A percentile compares a stretch with the other conserved stretches of the same genome.
Conservation (phyloP, 768 basidiomycete genomes). For the Mycena leptocephala region DNA sequence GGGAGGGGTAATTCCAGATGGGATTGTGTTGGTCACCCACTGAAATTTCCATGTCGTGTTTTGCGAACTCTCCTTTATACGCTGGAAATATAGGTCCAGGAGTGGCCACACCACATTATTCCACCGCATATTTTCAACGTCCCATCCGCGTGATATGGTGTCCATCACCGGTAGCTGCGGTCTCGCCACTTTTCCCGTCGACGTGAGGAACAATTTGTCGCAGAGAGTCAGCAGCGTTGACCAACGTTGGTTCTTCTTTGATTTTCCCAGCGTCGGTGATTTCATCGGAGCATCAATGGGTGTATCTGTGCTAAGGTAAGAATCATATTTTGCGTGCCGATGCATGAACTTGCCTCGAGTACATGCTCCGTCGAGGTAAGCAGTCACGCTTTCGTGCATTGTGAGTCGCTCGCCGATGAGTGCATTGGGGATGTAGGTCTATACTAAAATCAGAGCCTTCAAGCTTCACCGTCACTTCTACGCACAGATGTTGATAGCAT, state of each 20-base stretch:
- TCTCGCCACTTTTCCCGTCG: too few species aligned
- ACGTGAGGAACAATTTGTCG: too few species aligned
- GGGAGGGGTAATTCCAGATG: too few species aligned
- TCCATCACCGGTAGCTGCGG: too few species aligned
- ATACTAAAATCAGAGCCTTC: not conserved
- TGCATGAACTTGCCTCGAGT: not conserved
- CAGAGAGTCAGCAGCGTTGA: too few species aligned
- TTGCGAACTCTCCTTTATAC: too few species aligned
- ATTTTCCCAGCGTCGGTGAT: not conserved
- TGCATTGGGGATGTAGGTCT: slow-evolving; percentile 18
- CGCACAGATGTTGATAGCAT: not conserved
- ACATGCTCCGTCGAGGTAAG: not conserved
- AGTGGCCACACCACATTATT: too few species aligned
- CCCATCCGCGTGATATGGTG: too few species aligned
- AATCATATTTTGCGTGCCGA: not conserved
- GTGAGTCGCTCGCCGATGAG: not conserved
- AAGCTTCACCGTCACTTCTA: not conserved
- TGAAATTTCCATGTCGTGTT: too few species aligned
- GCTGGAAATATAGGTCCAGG: too few species aligned
- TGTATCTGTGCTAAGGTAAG: not conserved
- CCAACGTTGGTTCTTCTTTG: not conserved
- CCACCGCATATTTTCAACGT: too few species aligned
- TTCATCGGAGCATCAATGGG: not conserved
- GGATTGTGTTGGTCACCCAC: too few species aligned
- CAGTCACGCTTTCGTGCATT: not conserved